These are phyloP conservation scores for Miamiensis avidus DNA, from an alignment of 169 alveolate species.

Conservation along the genomic window DNA sequence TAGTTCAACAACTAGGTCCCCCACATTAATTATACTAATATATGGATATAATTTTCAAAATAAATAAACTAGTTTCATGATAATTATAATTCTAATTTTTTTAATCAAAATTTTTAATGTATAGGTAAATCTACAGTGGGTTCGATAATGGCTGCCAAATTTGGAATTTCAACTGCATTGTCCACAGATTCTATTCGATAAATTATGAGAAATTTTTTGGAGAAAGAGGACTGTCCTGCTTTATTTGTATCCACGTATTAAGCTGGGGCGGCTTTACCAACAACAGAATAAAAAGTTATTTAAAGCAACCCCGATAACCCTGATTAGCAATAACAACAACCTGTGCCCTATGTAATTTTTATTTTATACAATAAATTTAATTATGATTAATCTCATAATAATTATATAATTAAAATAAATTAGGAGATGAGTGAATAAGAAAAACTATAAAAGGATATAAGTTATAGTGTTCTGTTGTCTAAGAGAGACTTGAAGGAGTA, in stretches of 20 bases:
- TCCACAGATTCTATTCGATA: slow-evolving; percentile 85
- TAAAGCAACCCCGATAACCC: background rate
- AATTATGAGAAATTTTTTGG: slow-evolving; percentile 54
- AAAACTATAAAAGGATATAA: slow-evolving; percentile 75
- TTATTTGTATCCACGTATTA: slow-evolving; percentile 76
- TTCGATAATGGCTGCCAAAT: slow-evolving; percentile 70
- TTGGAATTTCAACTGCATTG: slow-evolving; percentile 75
- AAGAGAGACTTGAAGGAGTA: slow-evolving; percentile 65
- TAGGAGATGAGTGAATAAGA: slow-evolving; percentile 48
- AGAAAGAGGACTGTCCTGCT: slow-evolving; percentile 59
- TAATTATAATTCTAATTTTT: too few relatives aligned
- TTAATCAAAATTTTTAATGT: too few relatives aligned
- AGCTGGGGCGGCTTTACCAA: slow-evolving; percentile 58
- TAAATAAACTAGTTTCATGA: background rate
- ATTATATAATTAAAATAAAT: too few relatives aligned
- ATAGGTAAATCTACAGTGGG: slow-evolving; percentile 76
- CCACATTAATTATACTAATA: too few relatives aligned
- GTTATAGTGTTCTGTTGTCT: slow-evolving; percentile 67
- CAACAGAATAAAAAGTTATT: slow-evolving; percentile 25
- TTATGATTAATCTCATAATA: too few relatives aligned
- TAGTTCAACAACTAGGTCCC: too few relatives aligned
- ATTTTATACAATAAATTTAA: background rate
- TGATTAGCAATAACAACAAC: background rate
- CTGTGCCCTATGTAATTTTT: background rate
- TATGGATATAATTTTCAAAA: too few relatives aligned